phyloP scores from a whole-genome alignment of 257 asterid genomes.

The Solanum dulcamara region DNA sequence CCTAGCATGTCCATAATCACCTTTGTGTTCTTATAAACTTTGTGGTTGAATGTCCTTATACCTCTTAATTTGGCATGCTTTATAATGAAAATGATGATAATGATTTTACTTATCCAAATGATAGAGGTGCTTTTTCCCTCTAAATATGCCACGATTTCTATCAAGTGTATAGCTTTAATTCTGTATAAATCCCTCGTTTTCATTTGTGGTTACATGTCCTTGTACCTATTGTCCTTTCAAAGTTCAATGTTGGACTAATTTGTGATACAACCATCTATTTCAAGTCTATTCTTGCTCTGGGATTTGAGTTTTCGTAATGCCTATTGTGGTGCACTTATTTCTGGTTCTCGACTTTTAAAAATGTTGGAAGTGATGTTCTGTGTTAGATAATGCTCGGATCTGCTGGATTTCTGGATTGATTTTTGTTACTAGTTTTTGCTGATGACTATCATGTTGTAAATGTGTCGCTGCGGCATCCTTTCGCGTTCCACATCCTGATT shows the following conservation, averaged over 20 bases:
- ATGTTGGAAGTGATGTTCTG: not conserved
- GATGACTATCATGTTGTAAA: not conserved
- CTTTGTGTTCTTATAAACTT: not conserved
- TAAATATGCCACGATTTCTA: not conserved
- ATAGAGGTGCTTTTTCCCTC: not conserved
- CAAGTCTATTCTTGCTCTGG: not conserved
- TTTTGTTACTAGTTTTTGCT: not conserved
- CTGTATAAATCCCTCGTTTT: not conserved
- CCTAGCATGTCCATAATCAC: not conserved
- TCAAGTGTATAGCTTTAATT: not conserved
- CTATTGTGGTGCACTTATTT: not conserved
- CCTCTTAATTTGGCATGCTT: not conserved
- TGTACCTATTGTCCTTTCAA: not conserved
- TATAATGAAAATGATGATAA: not conserved
- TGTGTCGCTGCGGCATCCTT: not conserved
- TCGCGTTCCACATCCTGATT: not conserved
- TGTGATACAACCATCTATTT: not conserved
- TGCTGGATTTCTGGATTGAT: not conserved
- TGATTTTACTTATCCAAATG: not conserved
- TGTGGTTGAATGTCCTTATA: not conserved
- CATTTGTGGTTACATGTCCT: no score
- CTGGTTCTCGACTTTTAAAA: not conserved
- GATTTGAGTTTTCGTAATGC: not conserved
- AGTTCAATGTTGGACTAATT: not conserved
- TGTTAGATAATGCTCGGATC: not conserved